These are phyloP conservation scores for Fusarium heterosporum DNA, from an alignment of 2,329 filamentous ascomycete genomes.

Conservation along the genomic window DNA sequence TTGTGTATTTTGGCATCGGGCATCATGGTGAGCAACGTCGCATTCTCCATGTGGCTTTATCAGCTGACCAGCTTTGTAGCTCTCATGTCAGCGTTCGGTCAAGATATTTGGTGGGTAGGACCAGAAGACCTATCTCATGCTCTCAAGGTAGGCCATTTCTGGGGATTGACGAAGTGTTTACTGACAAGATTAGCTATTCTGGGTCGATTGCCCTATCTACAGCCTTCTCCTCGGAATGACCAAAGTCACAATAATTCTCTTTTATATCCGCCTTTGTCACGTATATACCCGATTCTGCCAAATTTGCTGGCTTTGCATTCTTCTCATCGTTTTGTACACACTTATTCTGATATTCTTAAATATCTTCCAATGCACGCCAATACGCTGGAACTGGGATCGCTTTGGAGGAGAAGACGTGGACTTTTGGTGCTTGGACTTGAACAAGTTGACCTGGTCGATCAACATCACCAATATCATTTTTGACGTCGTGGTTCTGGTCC, in stretches of 20 bases:
- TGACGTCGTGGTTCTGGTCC: not conserved
- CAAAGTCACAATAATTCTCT: slow-evolving; percentile 10
- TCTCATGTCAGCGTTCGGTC: slow-evolving; percentile 16
- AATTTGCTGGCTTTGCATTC: slow-evolving; percentile 2
- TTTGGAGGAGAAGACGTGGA: slow-evolving; percentile 3
- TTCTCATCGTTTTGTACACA: not conserved
- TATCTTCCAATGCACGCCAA: slow-evolving; percentile 13
- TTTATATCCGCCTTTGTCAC: slow-evolving; percentile 17
- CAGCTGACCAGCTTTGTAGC: not conserved
- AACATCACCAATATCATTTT: slow-evolving; percentile 23
- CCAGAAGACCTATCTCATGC: slow-evolving; percentile 1
- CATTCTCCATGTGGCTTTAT: fast-evolving
- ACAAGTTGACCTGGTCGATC: slow-evolving; percentile 6
- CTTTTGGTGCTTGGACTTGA: slow-evolving; percentile 17
- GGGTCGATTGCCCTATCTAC: slow-evolving; percentile 17
- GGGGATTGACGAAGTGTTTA: fast-evolving
- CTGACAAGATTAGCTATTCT: not conserved
- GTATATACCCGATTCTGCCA: slow-evolving; percentile 14
- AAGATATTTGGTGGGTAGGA: slow-evolving; percentile 16
- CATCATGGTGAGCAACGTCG: not conserved
- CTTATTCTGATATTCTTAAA: not conserved
- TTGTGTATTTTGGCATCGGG: slow-evolving; percentile 15
- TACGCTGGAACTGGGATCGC: slow-evolving; percentile 19
- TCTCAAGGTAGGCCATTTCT: not conserved
- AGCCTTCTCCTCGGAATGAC: slow-evolving; percentile 14